Evolutionary conservation across 2,329 filamentous ascomycete genomes (phyloP).

Genomic region (Diaporthe vexans): DNA sequence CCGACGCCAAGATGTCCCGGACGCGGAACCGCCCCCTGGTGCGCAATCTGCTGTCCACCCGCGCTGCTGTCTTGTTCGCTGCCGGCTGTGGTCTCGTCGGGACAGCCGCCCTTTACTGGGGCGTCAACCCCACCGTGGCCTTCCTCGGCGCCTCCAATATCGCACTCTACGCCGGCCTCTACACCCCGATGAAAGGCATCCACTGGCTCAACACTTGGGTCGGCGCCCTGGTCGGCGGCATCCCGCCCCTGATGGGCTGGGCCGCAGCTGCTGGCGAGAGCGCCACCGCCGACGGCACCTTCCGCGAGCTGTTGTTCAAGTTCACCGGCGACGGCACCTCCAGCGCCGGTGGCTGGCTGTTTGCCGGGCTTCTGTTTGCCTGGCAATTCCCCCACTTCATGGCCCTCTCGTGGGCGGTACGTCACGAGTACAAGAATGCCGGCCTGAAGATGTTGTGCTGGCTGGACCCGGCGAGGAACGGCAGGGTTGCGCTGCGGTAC

Average conservation of each 20-base stretch:
- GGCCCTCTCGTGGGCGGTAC: conserved; percentile 88
- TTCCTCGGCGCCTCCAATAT: conserved; percentile 90
- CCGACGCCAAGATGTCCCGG: conserved; percentile 93
- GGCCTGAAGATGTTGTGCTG: conserved; percentile 84
- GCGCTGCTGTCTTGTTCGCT: conserved; percentile 84
- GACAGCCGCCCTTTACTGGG: conserved; percentile 82
- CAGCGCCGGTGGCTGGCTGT: conserved; percentile 85
- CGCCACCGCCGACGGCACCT: conserved; percentile 80
- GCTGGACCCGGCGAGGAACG: conserved; percentile 88
- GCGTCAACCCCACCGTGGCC: conserved; percentile 94
- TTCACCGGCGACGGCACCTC: conserved; percentile 71
- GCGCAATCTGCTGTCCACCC: conserved; percentile 79
- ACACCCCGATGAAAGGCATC: conserved; percentile 92
- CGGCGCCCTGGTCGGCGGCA: conserved; percentile 91
- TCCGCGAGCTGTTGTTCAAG: conserved; percentile 76
- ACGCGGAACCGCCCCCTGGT: conserved; percentile 93
- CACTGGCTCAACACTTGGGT: conserved; percentile 94
- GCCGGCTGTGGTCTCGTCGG: conserved; percentile 78
- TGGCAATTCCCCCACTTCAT: conserved; percentile 99
- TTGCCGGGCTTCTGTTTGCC: conserved; percentile 86
- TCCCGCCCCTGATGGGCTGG: conserved; percentile 98
- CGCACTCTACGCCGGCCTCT: conserved; percentile 88
- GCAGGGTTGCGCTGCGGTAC: conserved; percentile 89
- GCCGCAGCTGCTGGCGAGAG: conserved; percentile 92
- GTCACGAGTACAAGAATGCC: conserved; percentile 86